Evolutionary conservation across 2,329 filamentous ascomycete species (phyloP), one percentile per base, ranked within the genome.

Genomic region (Aspergillus sp.): DNA sequence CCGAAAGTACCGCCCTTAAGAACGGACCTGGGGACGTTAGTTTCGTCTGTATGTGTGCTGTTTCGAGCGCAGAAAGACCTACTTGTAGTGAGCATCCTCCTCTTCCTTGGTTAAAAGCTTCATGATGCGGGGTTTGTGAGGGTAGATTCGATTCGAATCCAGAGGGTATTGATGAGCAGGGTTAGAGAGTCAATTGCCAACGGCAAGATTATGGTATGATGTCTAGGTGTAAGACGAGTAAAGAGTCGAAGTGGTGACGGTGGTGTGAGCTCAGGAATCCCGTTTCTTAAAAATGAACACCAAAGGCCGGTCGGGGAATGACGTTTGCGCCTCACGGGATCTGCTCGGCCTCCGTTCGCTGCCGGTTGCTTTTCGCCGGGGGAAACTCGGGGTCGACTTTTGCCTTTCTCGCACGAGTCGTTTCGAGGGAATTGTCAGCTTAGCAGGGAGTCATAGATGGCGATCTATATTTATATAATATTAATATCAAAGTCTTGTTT

Each of bases 81-180:
- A 82, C 79, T 76, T 72, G 79, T 94, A 95, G 78, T 96, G 90
- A 42, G 80, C 87, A 48, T 76, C 67, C 72, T 96, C 90, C 73
- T 96, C 88, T 80, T 96, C 89, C 67, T 91, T 89, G 59, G 87
- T 94, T 65, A 97, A 79, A 64, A 97, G 76, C 85, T 96, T 97
- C 93, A 97, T 98, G 51, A 40, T 76, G 69, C 57, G 13, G 32
- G 44, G 33, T 42, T 27, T 42, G 37, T 43, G 30, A 35, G 43
- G 28, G 35, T 30, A 28, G 33, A 39, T 28, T 33, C 37, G 27
- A 27, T 12, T 34, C 19, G 27, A 31, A 31, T 39, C 12, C 5
- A 37, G 12, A 27, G 8, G 43, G 32, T 27, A 19, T 27, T n/a
- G 19, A 39, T 35, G 13, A 31, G 41, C 8, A 8, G 31, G 31